Evolutionary conservation across 1,139 yeast genomes (phyloP).

Genomic region (Suhomyces guaymorum): DNA sequence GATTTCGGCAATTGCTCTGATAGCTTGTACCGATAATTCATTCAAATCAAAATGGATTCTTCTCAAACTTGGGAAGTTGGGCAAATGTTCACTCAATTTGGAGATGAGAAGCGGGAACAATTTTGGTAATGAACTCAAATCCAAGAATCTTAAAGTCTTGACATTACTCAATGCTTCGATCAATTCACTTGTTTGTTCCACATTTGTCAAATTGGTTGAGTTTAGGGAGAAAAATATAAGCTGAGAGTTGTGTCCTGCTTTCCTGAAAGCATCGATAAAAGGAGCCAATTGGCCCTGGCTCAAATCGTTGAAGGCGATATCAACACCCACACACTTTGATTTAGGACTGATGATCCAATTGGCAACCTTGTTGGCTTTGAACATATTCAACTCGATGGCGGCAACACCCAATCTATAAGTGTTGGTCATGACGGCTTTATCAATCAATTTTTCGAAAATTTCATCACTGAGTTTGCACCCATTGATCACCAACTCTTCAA

Average conservation of each 20-base stretch:
- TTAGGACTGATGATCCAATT: slow-evolving; percentile 60
- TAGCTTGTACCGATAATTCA: slow-evolving; percentile 60
- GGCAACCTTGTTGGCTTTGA: slow-evolving; percentile 57
- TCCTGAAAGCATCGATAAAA: slow-evolving; percentile 47
- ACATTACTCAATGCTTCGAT: slow-evolving; percentile 53
- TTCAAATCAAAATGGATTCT: slow-evolving; percentile 80
- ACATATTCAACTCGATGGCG: slow-evolving; percentile 58
- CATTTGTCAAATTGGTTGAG: slow-evolving; percentile 58
- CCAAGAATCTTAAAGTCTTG: slow-evolving; percentile 67
- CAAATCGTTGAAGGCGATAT: slow-evolving; percentile 79
- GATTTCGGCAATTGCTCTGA: slow-evolving; percentile 68
- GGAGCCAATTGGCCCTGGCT: slow-evolving; percentile 53
- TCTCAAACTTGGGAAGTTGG: slow-evolving; percentile 62
- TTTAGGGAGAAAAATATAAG: slow-evolving; percentile 68
- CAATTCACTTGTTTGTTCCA: slow-evolving; percentile 55
- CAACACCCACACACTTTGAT: slow-evolving; percentile 73
- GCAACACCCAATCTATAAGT: slow-evolving; percentile 82
- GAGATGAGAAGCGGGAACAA: slow-evolving; percentile 74
- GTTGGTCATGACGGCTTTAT: slow-evolving; percentile 50
- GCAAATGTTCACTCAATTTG: slow-evolving; percentile 60
- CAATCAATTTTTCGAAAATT: slow-evolving; percentile 52
- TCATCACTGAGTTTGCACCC: slow-evolving; percentile 68
- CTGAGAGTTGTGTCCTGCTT: slow-evolving; percentile 28
- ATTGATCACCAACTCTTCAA: slow-evolving; percentile 80
- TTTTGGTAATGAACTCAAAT: slow-evolving; percentile 70